A percentile compares a stretch with the other conserved stretches of the same genome.
phyloP scores from a whole-genome alignment of 116 monocot genomes.

The Papilionanthe hybrid region DNA sequence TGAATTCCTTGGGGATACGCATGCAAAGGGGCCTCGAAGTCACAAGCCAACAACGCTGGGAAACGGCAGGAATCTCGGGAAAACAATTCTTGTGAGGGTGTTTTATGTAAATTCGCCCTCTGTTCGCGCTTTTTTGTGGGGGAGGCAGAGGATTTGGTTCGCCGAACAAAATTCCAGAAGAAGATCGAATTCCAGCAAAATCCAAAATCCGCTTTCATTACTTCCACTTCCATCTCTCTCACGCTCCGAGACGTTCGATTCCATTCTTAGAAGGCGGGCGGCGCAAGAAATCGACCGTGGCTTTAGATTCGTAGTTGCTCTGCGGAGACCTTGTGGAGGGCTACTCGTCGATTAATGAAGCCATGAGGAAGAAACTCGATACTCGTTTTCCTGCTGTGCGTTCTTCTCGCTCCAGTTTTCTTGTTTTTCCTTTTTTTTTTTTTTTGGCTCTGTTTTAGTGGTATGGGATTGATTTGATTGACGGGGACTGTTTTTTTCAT shows the following conservation, averaged over 20 bases:
- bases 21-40: background rate
- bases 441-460: background rate
- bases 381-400: slow-evolving; percentile 20
- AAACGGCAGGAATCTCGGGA: background rate
- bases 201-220: background rate
- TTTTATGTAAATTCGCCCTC: background rate
- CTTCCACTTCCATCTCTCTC: background rate
- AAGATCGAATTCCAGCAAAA: background rate
- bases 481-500: background rate
- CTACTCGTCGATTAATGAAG: background rate
- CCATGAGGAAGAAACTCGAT: slow-evolving; percentile 21
- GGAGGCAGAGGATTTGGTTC: background rate
- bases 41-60: background rate
- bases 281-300: background rate
- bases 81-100: background rate
- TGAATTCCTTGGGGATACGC: background rate
- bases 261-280: background rate
- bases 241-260: background rate
- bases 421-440: background rate
- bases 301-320: background rate
- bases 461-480: background rate
- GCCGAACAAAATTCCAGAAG: background rate
- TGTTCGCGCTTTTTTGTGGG: slow-evolving; percentile 2
- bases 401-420: background rate
- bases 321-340: background rate